Base-by-base conservation (phyloP, 2,329 filamentous ascomycete species). In the Trichoderma polysporum region DNA sequence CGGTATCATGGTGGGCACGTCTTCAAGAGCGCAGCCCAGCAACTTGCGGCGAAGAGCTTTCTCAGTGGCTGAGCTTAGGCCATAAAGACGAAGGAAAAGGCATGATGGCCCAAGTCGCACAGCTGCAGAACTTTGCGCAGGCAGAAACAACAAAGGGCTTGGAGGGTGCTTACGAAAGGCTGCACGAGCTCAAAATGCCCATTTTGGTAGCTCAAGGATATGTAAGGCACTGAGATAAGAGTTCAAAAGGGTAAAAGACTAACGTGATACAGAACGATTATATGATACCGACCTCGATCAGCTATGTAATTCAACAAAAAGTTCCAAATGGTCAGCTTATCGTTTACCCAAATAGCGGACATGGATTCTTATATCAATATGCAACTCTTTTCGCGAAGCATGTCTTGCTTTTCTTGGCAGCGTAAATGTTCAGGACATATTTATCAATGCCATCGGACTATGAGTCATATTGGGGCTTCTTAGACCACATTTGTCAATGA, bases 171-270 rank as follows among this genome's bases (percentile, higher is more conserved):
- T 79, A 75, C 58, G 68, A 76, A 45, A 69, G 77, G 3, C 69
- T 80, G 19, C 67, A 72, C 4, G 72, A 76, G 68, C 69, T 80
- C 17, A 66, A 69, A 29, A 70, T 79, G 49, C 78, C 78, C 1
- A 75, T 80, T 1, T 59, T 80, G 25, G 75, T 80, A 52, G 75
- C 75, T 12, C 78, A 79, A 62, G 78, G 78, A 76, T 70, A 71
- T 75, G 15, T 33, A 33, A 33, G 31, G n/a, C n/a, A n/a, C n/a
- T n/a, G n/a, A n/a, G n/a, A n/a, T 33, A 33, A 9, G 9, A 9
- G 31, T 9, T 9, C 31, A 33, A 33, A 33, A 33, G 9, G 31
- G 9, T 4, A 33, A 33, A 33, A 33, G 31, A 77, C 74, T 77
- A 54, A 73, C 72, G 52, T 9, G n/a, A 33, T 33, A 4, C 31